A percentile compares a stretch with the other conserved stretches of the same genome.
phyloP scores from a whole-genome alignment of 2,329 filamentous ascomycete genomes.

The Sphaerostilbella broomeana region DNA sequence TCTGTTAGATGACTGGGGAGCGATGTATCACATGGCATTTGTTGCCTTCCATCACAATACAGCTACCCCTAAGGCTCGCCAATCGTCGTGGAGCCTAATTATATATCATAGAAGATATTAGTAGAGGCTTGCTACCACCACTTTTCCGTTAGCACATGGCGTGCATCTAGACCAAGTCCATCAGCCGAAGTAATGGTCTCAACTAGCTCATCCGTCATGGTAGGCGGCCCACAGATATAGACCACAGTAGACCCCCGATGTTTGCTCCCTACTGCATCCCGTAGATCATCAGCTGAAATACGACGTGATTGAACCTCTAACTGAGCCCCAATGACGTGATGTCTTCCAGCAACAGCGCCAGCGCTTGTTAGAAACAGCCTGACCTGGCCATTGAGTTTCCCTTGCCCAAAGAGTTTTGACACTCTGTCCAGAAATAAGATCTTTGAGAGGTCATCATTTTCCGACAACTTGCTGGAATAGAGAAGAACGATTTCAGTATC shows the following conservation, averaged over 20 bases:
- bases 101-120: no score
- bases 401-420: slow-evolving; percentile 31
- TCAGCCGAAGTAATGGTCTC: slow-evolving; percentile 32
- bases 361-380: slow-evolving; percentile 41
- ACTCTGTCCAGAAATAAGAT: slow-evolving; percentile 50
- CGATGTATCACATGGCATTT: no score
- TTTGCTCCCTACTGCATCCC: slow-evolving; percentile 31
- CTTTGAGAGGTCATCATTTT: slow-evolving; percentile 20
- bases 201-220: slow-evolving; percentile 63
- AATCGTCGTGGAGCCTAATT: no score
- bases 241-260: slow-evolving; percentile 39
- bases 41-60: no score
- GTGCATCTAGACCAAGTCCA: slow-evolving; percentile 33
- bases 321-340: slow-evolving; percentile 4
- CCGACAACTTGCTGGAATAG: slow-evolving; percentile 48
- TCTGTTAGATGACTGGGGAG: no score
- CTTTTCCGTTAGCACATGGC: slow-evolving; percentile 51
- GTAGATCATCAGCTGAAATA: slow-evolving; percentile 37
- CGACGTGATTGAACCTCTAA: slow-evolving; percentile 30
- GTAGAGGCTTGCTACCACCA: no score
- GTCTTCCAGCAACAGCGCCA: background rate
- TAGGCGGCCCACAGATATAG: slow-evolving; percentile 62
- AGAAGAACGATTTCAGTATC: slow-evolving; percentile 49
- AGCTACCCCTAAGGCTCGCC: no score
- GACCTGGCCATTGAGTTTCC: slow-evolving; percentile 34